Conservation (phyloP, 345 rosid species). For the Eucalyptus pauciflora region DNA sequence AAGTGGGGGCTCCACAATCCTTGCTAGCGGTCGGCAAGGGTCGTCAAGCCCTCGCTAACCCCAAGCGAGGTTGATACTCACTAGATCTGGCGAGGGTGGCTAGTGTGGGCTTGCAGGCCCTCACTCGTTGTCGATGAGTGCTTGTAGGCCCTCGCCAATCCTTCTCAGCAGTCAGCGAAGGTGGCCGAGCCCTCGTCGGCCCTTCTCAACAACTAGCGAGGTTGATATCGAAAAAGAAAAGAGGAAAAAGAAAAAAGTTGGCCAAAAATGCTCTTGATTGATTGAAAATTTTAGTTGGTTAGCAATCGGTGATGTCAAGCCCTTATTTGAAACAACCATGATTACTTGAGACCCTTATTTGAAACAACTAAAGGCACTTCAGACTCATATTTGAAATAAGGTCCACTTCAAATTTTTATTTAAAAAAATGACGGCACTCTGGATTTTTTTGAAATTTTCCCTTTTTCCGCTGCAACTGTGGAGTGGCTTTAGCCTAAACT, state of each 20-base stretch:
- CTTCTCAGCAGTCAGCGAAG: rapidly evolving
- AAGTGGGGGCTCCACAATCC: no score
- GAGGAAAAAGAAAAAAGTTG: rapidly evolving
- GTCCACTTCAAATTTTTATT: no score
- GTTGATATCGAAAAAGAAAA: rapidly evolving
- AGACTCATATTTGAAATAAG: rapidly evolving
- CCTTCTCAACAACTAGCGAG: rapidly evolving
- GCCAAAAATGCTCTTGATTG: rapidly evolving
- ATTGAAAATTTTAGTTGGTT: rapidly evolving
- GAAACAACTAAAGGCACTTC: no score
- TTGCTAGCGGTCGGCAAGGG: rapidly evolving
- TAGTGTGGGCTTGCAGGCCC: no score
- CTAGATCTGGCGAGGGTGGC: rapidly evolving
- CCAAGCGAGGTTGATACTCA: no score
- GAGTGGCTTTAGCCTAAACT: no score
- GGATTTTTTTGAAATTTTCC: no score
- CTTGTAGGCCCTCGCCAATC: rapidly evolving
- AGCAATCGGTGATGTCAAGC: rapidly evolving
- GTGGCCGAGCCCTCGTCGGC: rapidly evolving
- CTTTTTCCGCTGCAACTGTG: no score
- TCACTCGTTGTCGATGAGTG: rapidly evolving
- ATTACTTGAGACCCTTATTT: rapidly evolving
- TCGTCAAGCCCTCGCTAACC: rapidly evolving
- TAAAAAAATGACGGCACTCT: no score
- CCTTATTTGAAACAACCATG: no score